Evolutionary conservation across 2,329 filamentous ascomycete genomes (phyloP), one percentile per base, ranked within the genome.

Genomic region (Cadophora luteo-olivacea): DNA sequence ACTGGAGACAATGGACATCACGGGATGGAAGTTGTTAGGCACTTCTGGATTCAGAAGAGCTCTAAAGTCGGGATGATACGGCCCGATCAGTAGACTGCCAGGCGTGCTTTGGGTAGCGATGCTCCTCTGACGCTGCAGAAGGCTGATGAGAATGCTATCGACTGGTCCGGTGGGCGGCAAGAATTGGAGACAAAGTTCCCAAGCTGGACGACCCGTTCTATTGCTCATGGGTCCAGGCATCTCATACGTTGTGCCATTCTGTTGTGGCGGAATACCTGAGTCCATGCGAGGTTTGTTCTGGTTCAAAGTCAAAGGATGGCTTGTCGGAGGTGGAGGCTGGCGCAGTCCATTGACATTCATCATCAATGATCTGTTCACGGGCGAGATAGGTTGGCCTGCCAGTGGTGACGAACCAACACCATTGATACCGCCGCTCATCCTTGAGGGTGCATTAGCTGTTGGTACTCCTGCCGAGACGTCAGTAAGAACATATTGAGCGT

Each of bases 41-140:
- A 73, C 68, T 57, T 76, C 70, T 36, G 77, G 75, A 55, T 77
- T 75, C 38, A 80, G 69, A 41, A 82, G 72, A 2, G 75, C 76
- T 65, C 78, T 77, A 54, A 81, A 66, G 58, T 80, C 78, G 36
- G 78, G 77, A 60, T 72, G 75, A n/a, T 71, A 62, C 38, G 80
- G 77, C 4, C 80, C 79, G 25, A 78, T 75, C 6, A 81, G 74
- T 41, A 76, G 71, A 57, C 24, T 48, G 73, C 75, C 22, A 73
- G 74, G 41, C 74, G 72, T 69, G 70, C 73, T 61, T 73, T 63
- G 68, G 49, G 74, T 71, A n/a, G 77, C 74, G 57, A 80, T 75
- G 60, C 74, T 75, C 52, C 77, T 79, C 67, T 80, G 79, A 65
- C 79, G 75, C 55, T 79, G 77, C 19, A 82, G 69, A 55, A 82